Evolutionary conservation across 306 rosid species (phyloP), one percentile per base, ranked within the genome.

Genomic region (Vigna mungo): DNA sequence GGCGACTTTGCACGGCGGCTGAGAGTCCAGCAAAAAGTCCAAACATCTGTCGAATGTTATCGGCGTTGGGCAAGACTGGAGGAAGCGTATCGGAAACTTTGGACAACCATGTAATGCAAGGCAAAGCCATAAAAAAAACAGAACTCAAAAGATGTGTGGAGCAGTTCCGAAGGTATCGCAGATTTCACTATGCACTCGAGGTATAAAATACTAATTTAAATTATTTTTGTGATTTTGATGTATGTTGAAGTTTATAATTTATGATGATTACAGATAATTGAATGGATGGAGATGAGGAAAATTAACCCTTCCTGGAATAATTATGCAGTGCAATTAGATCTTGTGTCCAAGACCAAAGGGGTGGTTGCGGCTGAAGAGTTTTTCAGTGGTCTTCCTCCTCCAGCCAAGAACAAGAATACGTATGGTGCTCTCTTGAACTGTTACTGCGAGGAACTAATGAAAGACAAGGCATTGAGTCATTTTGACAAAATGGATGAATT

Each of bases 201-300:
- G 99, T 90, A 68, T 39, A 61, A 46, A 54, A 97, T 87, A 68
- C 32, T 61, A 37, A 43, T 14, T 66, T 7, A 1, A 11, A 1
- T 9, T 41, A 39, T 59, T 44, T 17, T 6, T 14, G 12, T 6
- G 27, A 58, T 14, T 23, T 60, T n/a, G 2, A 30, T 60, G 3
- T 32, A 36, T 17, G 51, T 64, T 64, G 32, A 17, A 9, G 1
- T 71, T 2, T 36, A 16, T 16, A 6, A 30, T 55, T 52, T 78
- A 48, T 12, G 53, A 68, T 48, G 72, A 4, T 9, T 77, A 87
- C 87, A 92, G 98, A 85, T 95, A 78, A 75, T 92, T 89, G 91
- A 95, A 77, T 92, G 98, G 99, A 92, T 92, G 97, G 86, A 82
- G 82, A 80, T 73, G 84, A 84, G 86, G 83, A 81, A 84, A 71